Evolutionary conservation across 768 basidiomycete species (phyloP).

Genomic region (Tulasnella sp.): DNA sequence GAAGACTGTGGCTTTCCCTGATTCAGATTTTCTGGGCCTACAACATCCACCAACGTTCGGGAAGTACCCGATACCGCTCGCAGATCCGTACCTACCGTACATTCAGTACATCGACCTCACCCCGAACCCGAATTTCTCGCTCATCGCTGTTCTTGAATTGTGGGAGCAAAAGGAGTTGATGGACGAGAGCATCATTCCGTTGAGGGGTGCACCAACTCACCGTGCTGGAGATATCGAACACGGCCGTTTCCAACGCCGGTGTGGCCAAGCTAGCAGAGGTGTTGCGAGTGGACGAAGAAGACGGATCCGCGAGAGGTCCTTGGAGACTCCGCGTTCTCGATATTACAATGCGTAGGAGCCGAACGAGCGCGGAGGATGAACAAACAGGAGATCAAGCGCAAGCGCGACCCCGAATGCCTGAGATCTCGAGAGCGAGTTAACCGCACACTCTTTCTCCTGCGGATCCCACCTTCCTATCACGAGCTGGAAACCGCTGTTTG

Average conservation of each 20-base stretch:
- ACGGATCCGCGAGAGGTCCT: constrained; percentile 43
- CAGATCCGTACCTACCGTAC: constrained; percentile 52
- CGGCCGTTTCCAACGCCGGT: constrained; percentile 51
- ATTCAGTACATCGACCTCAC: constrained; percentile 58
- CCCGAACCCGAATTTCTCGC: constrained; percentile 54
- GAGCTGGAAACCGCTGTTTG: not conserved
- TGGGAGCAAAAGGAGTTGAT: constrained; percentile 53
- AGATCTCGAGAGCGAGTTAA: not conserved
- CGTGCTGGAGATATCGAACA: constrained; percentile 63
- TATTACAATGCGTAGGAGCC: not conserved
- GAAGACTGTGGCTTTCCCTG: constrained; percentile 59
- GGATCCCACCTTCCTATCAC: constrained; percentile 7
- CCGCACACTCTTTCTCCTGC: constrained; percentile 17
- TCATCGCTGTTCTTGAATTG: constrained; percentile 63
- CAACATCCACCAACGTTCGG: constrained; percentile 48
- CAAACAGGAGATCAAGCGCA: too few relatives aligned
- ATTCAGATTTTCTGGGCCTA: constrained; percentile 52
- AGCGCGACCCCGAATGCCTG: too few relatives aligned
- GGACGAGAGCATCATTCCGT: constrained; percentile 52
- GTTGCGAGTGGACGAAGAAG: constrained; percentile 41
- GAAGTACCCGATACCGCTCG: constrained; percentile 50
- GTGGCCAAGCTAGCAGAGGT: constrained; percentile 52
- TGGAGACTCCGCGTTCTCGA: constrained; percentile 58
- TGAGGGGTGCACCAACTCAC: constrained; percentile 55
- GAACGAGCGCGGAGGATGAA: too few relatives aligned